Evolutionary conservation across 257 asterid genomes (phyloP), one percentile per base, ranked within the genome.

Genomic region (Salvia hispanica): DNA sequence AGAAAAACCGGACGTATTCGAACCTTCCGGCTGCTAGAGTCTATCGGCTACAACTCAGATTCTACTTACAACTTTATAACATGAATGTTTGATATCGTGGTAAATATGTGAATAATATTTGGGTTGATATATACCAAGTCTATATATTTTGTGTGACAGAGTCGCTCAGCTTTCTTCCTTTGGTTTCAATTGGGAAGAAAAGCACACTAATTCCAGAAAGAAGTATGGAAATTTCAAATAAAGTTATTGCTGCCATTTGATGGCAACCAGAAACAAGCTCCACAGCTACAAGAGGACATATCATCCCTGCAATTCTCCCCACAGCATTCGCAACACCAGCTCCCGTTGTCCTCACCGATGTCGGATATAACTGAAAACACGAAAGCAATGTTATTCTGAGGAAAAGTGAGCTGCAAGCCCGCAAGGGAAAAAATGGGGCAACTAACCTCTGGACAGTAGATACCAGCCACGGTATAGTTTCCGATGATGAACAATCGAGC

Each of bases 281-380:
- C 8, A 92, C 92, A 0, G 89, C 98, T 11, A 92, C 92, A 21
- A 92, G 81, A 45, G 96, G 95, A 43, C 90, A 81, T 40, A 89
- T 69, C 94, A 92, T 89, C 28, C 96, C 96, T 2, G 83, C 98
- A 54, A 91, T 79, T 79, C 95, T 78, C 47, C 98, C 98, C 53
- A 91, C 79, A 4, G 94, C 74, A 56, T 73, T 81, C 0, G 96
- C 90, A 63, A 73, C 82, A 59, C 96, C 98, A 34, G 72, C 77
- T 39, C 98, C 98, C 0, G 90, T 91, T 61, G 90, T 72, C 79
- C 98, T 84, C 62, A 89, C 83, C 28, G 88, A 77, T 9, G 98
- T 91, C 12, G 96, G 98, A 80, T 91, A 91, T 42, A 91, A 73
- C 98, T 91, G 80, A 74, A 37, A 37, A 37, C 25, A 21, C 2